Evolutionary conservation across 2,329 filamentous ascomycete genomes (phyloP), one percentile per base, ranked within the genome.

Genomic region (Raffaelea arxii): DNA sequence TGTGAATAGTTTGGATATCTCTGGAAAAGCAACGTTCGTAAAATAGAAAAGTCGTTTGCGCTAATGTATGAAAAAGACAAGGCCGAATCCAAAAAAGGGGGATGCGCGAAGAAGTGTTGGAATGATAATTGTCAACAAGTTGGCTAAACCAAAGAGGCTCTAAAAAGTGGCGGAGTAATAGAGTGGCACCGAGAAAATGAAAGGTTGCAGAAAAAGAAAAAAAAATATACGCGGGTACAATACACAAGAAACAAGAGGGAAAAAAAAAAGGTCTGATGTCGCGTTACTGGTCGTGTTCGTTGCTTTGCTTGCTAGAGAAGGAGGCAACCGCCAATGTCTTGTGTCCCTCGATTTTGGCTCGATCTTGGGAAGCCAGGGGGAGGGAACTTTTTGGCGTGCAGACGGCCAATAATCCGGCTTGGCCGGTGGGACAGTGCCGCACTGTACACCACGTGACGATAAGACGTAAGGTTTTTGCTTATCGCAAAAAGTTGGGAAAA

Each of bases 391-490:
- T 35, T 19, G 37, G 21, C n/a, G 9, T 36, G 25, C 37, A 9
- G 23, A 41, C 22, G 30, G 42, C 42, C 36, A 44, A 44, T 44
- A 38, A 44, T 44, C 46, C 36, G 41, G 41, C 27, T 23, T 38
- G 39, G 27, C 39, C 44, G 37, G 27, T 38, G 16, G 25, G 41
- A 25, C 19, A 43, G 30, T 18, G 36, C 36, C 42, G 36, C 25
- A 24, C 12, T 3, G 6, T 6, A 11, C 6, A n/a, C 50, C 50
- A 52, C 50, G 50, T 52, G 50, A 12, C n/a, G 46, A 47, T 52
- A 50, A 41, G 6, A 7, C 2, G 14, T 30, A 21, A 41, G 16
- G 14, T 18, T 19, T 24, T 23, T 38, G 25, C 25, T 48, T 45
- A 38, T 40, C 45, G 44, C 19, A 44, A 36, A n/a, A 22, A 30